Evolutionary conservation across 306 rosid species (phyloP).

Genomic region (Sindora glabra): DNA sequence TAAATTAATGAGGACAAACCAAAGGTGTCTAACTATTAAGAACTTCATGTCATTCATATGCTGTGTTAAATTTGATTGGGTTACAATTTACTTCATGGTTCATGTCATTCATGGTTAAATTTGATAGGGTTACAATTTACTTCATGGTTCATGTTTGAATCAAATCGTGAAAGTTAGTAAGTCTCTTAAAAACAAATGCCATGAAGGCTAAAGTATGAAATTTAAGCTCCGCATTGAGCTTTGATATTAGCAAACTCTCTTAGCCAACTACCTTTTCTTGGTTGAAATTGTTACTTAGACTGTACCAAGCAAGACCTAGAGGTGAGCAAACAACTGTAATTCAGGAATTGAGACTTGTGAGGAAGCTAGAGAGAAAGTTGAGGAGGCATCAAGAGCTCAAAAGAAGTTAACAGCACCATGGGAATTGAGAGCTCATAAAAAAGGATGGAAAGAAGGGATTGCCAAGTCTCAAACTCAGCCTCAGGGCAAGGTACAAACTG

Average conservation of each 20-base stretch:
- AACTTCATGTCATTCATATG: neutral
- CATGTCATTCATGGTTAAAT: neutral
- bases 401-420: conserved; percentile 67
- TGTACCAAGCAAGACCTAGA: conserved; percentile 88
- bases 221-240: neutral
- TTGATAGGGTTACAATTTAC: too few relatives aligned
- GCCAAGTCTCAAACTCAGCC: conserved; percentile 48
- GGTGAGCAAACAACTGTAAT: conserved; percentile 84
- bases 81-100: neutral
- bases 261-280: neutral
- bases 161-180: too few relatives aligned
- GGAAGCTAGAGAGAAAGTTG: conserved; percentile 91
- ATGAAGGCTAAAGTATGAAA: neutral
- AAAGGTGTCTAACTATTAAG: conserved; percentile 2
- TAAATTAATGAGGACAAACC: neutral
- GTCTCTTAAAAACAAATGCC: conserved; percentile 2
- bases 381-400: conserved; percentile 51
- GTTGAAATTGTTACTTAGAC: conserved; percentile 38
- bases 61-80: neutral
- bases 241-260: neutral
- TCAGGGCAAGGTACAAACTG: conserved; percentile 56
- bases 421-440: conserved; percentile 93
- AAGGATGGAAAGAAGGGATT: conserved; percentile 90
- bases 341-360: conserved; percentile 99
- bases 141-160: too few relatives aligned